Percentiles rank a stretch among this genome's conserved stretches.
These are phyloP conservation scores for Beauveria bassiana DNA, from an alignment of 2,329 filamentous ascomycete species.

Conservation along the genomic window DNA sequence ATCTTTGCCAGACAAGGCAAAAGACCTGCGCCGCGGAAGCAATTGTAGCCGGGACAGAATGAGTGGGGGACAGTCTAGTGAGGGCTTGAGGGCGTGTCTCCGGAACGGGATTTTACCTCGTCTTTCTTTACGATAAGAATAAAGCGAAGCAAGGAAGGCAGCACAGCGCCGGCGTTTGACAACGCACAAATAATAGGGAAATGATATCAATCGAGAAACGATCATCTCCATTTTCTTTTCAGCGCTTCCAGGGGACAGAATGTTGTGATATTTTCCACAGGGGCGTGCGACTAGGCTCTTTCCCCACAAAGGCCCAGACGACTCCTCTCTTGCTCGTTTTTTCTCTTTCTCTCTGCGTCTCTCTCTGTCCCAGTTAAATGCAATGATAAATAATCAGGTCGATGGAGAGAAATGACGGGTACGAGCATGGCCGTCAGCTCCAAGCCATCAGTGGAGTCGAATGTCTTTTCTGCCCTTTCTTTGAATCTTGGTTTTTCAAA, in stretches of 20 bases:
- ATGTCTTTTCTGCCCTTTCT: neutral
- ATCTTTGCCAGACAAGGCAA: neutral
- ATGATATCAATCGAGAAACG: too few species aligned
- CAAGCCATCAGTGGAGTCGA: conserved; percentile 1
- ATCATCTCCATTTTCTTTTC: too few species aligned
- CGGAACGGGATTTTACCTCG: neutral
- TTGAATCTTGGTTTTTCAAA: neutral
- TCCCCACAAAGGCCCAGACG: too few species aligned
- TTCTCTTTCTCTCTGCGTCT: neutral
- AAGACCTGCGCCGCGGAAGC: neutral
- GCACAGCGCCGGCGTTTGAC: too few species aligned
- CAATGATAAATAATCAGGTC: neutral
- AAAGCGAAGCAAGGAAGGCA: neutral
- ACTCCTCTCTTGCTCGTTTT: too few species aligned
- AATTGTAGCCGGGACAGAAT: neutral
- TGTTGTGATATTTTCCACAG: too few species aligned
- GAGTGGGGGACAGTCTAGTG: neutral
- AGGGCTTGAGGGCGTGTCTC: conserved; percentile 4
- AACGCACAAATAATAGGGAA: too few species aligned
- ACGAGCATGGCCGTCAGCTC: neutral
- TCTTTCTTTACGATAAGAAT: too few species aligned
- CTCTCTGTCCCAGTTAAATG: neutral
- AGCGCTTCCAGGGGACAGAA: too few species aligned
- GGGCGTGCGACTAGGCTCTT: too few species aligned
- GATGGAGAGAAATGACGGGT: neutral